phyloP scores from a whole-genome alignment of 768 basidiomycete species.

The Galerina marginata region DNA sequence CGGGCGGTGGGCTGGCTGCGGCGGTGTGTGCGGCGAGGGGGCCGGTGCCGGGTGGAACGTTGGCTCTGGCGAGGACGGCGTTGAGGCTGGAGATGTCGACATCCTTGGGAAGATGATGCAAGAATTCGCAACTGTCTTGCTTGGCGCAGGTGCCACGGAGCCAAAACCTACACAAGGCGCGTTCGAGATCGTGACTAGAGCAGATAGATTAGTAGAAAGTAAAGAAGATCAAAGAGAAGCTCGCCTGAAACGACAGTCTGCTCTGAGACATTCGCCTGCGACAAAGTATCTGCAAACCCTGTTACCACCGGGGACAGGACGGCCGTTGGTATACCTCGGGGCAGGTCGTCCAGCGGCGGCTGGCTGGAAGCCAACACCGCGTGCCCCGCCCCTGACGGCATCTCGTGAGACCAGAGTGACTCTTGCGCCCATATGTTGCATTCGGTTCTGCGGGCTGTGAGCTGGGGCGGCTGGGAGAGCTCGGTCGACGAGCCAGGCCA shows the following conservation, averaged over 20 bases:
- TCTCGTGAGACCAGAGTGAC: conserved; percentile 72
- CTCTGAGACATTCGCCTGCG: conserved; percentile 92
- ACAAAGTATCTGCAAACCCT: conserved; percentile 96
- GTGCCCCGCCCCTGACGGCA: conserved; percentile 40
- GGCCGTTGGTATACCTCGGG: conserved; percentile 56
- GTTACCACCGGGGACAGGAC: conserved; percentile 64
- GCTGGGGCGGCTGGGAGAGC: conserved; percentile 51
- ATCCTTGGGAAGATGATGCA: conserved; percentile 89
- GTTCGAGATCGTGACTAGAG: conserved; percentile 88
- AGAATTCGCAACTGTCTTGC: conserved; percentile 94
- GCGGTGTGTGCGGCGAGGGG: conserved; percentile 44
- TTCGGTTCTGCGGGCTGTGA: conserved; percentile 50
- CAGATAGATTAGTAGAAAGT: conserved; percentile 5
- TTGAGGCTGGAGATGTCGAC: conserved; percentile 78
- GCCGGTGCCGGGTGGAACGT: conserved; percentile 55
- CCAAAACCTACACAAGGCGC: conserved; percentile 97
- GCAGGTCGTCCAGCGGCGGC: conserved; percentile 29
- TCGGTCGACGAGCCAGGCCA: conserved; percentile 92
- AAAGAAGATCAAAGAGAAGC: conserved; percentile 23
- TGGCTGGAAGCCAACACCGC: conserved; percentile 42
- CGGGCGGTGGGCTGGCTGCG: conserved; percentile 32
- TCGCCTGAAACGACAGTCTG: conserved; percentile 98
- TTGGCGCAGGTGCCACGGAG: conserved; percentile 96
- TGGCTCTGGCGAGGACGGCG: conserved; percentile 69
- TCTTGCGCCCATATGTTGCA: conserved; percentile 70